Percentiles rank a stretch among this genome's conserved stretches.
Conservation (phyloP, 1,284 basidiomycete genomes). For the Moesziomyces sp. region DNA sequence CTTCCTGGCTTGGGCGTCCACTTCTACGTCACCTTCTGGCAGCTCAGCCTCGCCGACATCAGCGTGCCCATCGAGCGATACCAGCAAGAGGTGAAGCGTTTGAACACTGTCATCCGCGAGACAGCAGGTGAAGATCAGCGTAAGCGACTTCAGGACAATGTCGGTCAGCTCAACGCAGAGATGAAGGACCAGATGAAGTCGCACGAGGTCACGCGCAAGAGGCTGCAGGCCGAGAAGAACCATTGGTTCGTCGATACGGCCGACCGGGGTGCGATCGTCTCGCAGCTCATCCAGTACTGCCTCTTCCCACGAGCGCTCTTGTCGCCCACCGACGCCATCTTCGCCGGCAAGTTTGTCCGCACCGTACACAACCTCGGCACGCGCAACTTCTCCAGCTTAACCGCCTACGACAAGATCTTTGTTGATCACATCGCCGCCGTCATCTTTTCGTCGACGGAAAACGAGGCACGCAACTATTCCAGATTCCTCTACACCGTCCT, state of each 20-base stretch:
- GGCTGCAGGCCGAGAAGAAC: conserved; percentile 81
- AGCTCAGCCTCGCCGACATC: conserved; percentile 62
- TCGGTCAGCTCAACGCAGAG: conserved; percentile 71
- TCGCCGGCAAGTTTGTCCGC: conserved; percentile 89
- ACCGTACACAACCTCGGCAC: conserved; percentile 86
- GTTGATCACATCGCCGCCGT: conserved; percentile 73
- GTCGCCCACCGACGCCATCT: conserved; percentile 95
- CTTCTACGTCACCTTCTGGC: conserved; percentile 67
- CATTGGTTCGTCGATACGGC: conserved; percentile 79
- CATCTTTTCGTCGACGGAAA: conserved; percentile 92
- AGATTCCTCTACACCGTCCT: conserved; percentile 81
- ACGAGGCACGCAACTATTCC: conserved; percentile 91
- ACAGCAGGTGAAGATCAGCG: conserved; percentile 52
- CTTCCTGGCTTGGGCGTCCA: conserved; percentile 49
- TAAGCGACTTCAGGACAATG: conserved; percentile 58
- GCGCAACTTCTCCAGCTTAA: conserved; percentile 84
- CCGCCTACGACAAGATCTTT: conserved; percentile 82
- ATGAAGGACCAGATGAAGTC: conserved; percentile 80
- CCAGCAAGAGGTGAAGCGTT: conserved; percentile 59
- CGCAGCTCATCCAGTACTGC: conserved; percentile 83
- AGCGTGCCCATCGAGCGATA: conserved; percentile 66
- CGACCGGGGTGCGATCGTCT: conserved; percentile 37
- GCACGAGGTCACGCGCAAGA: conserved; percentile 78
- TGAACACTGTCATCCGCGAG: conserved; percentile 53
- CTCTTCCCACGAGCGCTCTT: conserved; percentile 89